Conservation (phyloP, 352 stramenopile species). For the Phytophthora constricta region DNA sequence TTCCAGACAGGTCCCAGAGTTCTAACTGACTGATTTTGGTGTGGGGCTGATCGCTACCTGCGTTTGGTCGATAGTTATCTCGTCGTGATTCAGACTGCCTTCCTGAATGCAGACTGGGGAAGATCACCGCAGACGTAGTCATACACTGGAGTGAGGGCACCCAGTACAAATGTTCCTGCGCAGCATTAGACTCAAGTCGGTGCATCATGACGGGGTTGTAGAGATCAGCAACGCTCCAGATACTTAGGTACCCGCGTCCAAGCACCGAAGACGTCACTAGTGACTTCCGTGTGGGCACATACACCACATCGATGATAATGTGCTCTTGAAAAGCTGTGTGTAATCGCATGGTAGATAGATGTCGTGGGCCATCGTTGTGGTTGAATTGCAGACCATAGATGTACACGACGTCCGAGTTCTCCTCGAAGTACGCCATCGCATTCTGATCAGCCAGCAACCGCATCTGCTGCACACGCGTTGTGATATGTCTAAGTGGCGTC, state of each 20-base stretch:
- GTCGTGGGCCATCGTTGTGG: slow-evolving; percentile 60
- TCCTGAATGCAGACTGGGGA: slow-evolving; percentile 36
- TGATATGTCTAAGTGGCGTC: slow-evolving; percentile 56
- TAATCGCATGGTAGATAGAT: slow-evolving; percentile 68
- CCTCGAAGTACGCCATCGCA: slow-evolving; percentile 76
- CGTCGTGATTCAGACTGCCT: slow-evolving; percentile 20
- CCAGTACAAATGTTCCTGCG: slow-evolving; percentile 69
- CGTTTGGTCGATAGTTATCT: slow-evolving; percentile 44
- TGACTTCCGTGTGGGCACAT: slow-evolving; percentile 48
- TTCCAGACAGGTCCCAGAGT: slow-evolving; percentile 61
- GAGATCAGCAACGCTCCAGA: slow-evolving; percentile 63
- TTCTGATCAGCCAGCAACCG: slow-evolving; percentile 52
- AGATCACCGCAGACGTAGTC: slow-evolving; percentile 54
- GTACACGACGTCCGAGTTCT: slow-evolving; percentile 69
- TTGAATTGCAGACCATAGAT: slow-evolving; percentile 72
- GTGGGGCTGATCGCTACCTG: slow-evolving; percentile 29
- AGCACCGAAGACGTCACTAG: slow-evolving; percentile 71
- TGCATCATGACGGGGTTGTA: slow-evolving; percentile 67
- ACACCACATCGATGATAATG: slow-evolving; percentile 60
- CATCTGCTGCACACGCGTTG: slow-evolving; percentile 61
- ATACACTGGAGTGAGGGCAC: slow-evolving; percentile 60
- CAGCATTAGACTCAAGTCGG: slow-evolving; percentile 58
- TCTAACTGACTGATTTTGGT: slow-evolving; percentile 66
- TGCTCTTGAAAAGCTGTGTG: slow-evolving; percentile 84
- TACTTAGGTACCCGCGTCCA: slow-evolving; percentile 54